These are phyloP conservation scores for Phytophthora niederhauseri DNA, from an alignment of 352 stramenopile genomes.

Conservation along the genomic window DNA sequence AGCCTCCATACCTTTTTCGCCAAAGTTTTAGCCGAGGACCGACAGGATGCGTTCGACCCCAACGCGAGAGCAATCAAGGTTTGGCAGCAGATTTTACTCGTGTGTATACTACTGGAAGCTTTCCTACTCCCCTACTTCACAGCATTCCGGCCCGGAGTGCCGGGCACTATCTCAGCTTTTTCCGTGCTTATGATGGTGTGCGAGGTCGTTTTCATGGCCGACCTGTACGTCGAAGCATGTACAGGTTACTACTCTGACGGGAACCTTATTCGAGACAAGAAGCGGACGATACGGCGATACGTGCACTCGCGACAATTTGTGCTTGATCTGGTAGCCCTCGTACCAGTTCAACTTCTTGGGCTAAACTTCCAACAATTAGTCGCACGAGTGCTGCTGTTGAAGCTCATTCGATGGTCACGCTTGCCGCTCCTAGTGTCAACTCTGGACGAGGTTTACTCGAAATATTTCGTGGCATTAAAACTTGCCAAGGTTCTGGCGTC, in stretches of 20 bases:
- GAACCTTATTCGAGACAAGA: slow-evolving; percentile 48
- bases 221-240: slow-evolving; percentile 56
- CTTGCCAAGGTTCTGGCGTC: background rate
- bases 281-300: slow-evolving; percentile 46
- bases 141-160: slow-evolving; percentile 31
- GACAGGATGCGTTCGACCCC: slow-evolving; percentile 47
- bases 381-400: slow-evolving; percentile 22
- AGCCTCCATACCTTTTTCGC: background rate
- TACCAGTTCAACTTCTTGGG: slow-evolving; percentile 27
- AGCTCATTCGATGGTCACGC: background rate
- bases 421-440: background rate
- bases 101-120: slow-evolving; percentile 47
- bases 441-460: background rate
- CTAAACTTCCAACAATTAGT: slow-evolving; percentile 13
- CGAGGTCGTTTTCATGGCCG: slow-evolving; percentile 54
- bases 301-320: slow-evolving; percentile 45
- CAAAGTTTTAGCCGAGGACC: slow-evolving; percentile 5
- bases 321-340: slow-evolving; percentile 49
- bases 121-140: slow-evolving; percentile 62
- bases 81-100: slow-evolving; percentile 59
- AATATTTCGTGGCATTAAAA: background rate
- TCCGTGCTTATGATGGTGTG: slow-evolving; percentile 31
- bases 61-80: slow-evolving; percentile 42
- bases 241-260: slow-evolving; percentile 63
- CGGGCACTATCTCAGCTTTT: slow-evolving; percentile 25